Evolutionary conservation across 2,329 filamentous ascomycete species (phyloP), one percentile per base, ranked within the genome.

Genomic region (Pestalotiopsis sp.): DNA sequence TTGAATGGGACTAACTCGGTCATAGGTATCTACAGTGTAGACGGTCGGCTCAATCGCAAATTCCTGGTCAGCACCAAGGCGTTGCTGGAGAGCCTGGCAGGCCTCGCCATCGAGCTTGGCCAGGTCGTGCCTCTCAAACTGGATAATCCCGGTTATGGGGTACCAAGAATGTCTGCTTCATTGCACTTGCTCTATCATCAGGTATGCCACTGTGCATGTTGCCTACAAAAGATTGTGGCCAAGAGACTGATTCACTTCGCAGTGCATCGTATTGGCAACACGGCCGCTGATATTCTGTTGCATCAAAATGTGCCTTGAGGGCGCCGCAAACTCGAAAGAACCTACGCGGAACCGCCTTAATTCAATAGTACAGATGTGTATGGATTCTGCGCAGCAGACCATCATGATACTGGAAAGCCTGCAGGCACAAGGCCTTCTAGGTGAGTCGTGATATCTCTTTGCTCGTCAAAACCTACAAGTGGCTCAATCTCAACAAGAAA

Each of bases 361-460:
- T 64, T 79, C 77, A 58, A 67, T 79, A 38, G 70, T 78, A 61
- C 76, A 77, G 58, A 76, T 78, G 74, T 77, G 77, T 35, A 72
- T 79, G 67, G 77, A 79, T 59, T 78, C 77, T 17, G 78, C 76
- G 1, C 71, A 75, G 17, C 74, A 77, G 66, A 76, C 71, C 72
- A 74, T 78, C 57, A 82, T 68, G 89, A 91, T 64, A 14, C 26
- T 68, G 20, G 66, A 68, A 11, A 38, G 56, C 52, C 20, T 68
- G 13, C 55, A 65, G 38, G 20, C 52, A 3, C 66, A 68, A 20
- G 62, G 62, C 3, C 52, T 68, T 10, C 52, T 68, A 20, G 66
- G 66, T 68, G 20, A 61, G 56, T 40, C 17, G 7, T 22, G 13
- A 4, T 20, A n/a, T n/a, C 38, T n/a, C 30, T n/a, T 24, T 5